A percentile compares a stretch with the other conserved stretches of the same genome.
Conservation (phyloP, 768 basidiomycete species). For the Strobilomyces confusus region DNA sequence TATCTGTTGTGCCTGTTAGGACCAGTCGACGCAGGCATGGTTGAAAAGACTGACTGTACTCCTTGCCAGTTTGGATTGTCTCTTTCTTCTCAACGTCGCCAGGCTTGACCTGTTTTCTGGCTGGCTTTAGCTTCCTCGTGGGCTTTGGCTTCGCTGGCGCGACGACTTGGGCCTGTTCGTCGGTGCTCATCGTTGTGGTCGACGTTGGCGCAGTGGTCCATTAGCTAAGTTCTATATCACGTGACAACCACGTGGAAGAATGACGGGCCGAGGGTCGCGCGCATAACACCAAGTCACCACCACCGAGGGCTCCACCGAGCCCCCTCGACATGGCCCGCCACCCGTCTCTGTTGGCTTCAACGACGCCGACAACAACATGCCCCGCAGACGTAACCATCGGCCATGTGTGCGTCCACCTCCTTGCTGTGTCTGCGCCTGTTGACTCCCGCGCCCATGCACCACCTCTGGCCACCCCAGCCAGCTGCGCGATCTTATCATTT, state of each 20-base stretch:
- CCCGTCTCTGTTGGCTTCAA: constrained; percentile 41
- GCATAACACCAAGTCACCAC: constrained; percentile 6
- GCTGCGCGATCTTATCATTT: constrained; percentile 73
- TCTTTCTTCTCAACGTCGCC: constrained; percentile 90
- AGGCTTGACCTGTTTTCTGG: constrained; percentile 88
- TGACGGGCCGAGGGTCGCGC: constrained; percentile 16
- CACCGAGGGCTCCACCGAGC: neutral
- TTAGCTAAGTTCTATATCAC: constrained; percentile 8
- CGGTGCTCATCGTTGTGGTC: constrained; percentile 30
- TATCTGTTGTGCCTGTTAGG: constrained; percentile 48
- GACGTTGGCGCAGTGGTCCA: neutral
- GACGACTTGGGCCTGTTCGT: constrained; percentile 20
- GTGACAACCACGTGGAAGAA: constrained; percentile 20
- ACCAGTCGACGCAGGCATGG: neutral
- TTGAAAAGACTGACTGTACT: constrained; percentile 71
- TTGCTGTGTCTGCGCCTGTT: neutral
- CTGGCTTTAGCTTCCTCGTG: constrained; percentile 77
- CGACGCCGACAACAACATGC: constrained; percentile 38
- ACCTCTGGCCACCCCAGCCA: constrained; percentile 44
- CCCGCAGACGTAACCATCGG: constrained; percentile 50
- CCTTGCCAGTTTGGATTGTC: constrained; percentile 88
- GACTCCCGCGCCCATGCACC: constrained; percentile 10
- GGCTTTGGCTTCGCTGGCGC: constrained; percentile 24
- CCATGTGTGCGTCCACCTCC: constrained; percentile 50
- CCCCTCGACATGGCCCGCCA: constrained; percentile 45